Percentiles rank a stretch among this genome's conserved stretches.
Conservation (phyloP, 768 basidiomycete genomes). For the Boletales sp. region DNA sequence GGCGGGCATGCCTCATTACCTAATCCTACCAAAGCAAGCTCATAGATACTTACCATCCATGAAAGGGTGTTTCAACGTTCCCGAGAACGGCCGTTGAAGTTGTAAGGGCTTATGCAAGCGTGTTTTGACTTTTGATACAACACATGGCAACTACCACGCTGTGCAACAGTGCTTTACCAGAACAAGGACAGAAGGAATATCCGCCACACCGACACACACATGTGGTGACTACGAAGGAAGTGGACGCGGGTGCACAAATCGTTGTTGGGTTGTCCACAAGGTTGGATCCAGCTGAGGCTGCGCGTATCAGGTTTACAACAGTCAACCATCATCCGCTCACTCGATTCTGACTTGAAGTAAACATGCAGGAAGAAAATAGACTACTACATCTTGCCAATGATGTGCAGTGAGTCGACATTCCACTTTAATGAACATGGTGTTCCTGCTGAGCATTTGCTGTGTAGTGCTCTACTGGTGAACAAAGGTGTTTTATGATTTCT, state of each 20-base stretch:
- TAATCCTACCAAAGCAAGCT: too few relatives aligned
- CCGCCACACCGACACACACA: constrained; percentile 4
- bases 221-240: constrained; percentile 38
- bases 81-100: too few relatives aligned
- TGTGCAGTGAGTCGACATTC: constrained; percentile 54
- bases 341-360: too few relatives aligned
- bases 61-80: too few relatives aligned
- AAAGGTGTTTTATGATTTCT: neutral
- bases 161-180: too few relatives aligned
- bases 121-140: too few relatives aligned
- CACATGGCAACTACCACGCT: too few relatives aligned
- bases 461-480: constrained; percentile 53
- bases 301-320: constrained; percentile 44
- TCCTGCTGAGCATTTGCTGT: neutral
- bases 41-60: too few relatives aligned
- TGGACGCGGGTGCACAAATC: constrained; percentile 62
- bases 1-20: too few relatives aligned
- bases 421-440: neutral
- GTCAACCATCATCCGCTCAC: neutral
- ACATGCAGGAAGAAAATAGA: constrained; percentile 56
- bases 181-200: too few relatives aligned
- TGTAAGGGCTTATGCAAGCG: too few relatives aligned
- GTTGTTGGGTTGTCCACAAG: constrained; percentile 40
- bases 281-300: constrained; percentile 50
- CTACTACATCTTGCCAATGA: constrained; percentile 61